These are phyloP conservation scores for Chamaecyparis obtusa DNA, from an alignment of 75 land plant species.

Conservation along the genomic window DNA sequence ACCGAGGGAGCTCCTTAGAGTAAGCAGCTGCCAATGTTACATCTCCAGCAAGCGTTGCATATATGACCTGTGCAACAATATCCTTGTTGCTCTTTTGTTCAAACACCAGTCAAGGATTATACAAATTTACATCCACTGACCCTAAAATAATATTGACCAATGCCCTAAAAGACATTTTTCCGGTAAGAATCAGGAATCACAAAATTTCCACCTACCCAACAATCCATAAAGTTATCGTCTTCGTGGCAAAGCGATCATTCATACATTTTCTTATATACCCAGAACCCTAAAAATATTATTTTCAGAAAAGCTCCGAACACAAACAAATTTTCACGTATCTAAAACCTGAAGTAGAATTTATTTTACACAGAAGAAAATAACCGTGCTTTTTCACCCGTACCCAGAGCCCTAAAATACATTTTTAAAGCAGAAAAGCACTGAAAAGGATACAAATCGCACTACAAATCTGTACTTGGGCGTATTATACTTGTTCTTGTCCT, in stretches of 20 bases:
- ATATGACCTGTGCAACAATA: slow-evolving; percentile 79
- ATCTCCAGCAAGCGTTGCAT: slow-evolving; percentile 93
- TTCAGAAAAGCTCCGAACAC: too few species aligned
- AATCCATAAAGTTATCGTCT: not conserved
- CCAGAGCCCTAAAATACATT: not conserved
- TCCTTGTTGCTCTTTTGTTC: slow-evolving; percentile 75
- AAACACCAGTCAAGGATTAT: not conserved
- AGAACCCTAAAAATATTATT: not conserved
- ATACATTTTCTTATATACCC: not conserved
- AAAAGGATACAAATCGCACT: slow-evolving; percentile 81
- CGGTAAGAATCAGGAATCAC: not conserved
- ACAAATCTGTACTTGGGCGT: slow-evolving; percentile 93
- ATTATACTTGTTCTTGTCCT: slow-evolving; percentile 95
- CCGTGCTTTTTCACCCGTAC: not conserved
- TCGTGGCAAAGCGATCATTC: not conserved
- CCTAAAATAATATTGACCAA: not conserved
- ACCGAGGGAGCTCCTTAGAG: slow-evolving; percentile 84
- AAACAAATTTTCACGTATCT: not conserved
- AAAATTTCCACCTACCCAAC: not conserved
- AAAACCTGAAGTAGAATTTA: not conserved
- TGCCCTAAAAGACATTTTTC: not conserved
- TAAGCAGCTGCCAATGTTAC: slow-evolving; percentile 84
- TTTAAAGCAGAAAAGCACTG: not conserved
- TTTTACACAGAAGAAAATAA: not conserved
- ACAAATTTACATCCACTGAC: not conserved